Percentiles rank a stretch among this genome's conserved stretches.
phyloP scores from a whole-genome alignment of 495 filamentous ascomycete species.

The Recurvomyces mirabilis region DNA sequence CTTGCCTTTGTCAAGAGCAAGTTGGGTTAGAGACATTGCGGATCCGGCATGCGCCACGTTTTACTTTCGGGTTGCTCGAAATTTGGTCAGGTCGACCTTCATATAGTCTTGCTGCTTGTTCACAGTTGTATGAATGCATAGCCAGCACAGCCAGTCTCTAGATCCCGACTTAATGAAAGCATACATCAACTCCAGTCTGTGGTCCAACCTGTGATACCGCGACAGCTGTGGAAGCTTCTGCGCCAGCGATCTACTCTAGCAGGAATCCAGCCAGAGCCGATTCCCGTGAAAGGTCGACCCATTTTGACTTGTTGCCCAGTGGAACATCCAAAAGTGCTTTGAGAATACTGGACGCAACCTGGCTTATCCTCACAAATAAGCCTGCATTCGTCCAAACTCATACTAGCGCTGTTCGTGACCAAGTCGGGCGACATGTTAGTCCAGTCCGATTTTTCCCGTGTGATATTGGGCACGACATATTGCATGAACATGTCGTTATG shows the following conservation, averaged over 20 bases:
- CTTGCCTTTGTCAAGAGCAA: slow-evolving; percentile 19
- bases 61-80: too few species aligned
- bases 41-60: too few species aligned
- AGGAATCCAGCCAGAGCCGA: not conserved
- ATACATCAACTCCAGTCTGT: too few species aligned
- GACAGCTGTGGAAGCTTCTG: not conserved
- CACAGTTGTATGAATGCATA: too few species aligned
- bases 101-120: too few species aligned
- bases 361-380: not conserved
- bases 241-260: not conserved
- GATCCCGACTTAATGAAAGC: too few species aligned
- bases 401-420: not conserved
- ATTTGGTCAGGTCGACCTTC: too few species aligned
- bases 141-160: too few species aligned
- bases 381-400: not conserved
- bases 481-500: slow-evolving; percentile 10
- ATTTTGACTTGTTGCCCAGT: not conserved
- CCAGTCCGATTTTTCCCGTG: not conserved
- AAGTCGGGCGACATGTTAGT: slow-evolving; percentile 9
- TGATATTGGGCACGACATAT: slow-evolving; percentile 6
- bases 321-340: not conserved
- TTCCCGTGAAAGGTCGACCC: not conserved
- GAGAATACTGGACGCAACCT: slow-evolving; percentile 2
- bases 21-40: too few species aligned
- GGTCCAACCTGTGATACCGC: not conserved